phyloP scores from a whole-genome alignment of 1,284 basidiomycete species.

The Cryptococcus neoformans region DNA sequence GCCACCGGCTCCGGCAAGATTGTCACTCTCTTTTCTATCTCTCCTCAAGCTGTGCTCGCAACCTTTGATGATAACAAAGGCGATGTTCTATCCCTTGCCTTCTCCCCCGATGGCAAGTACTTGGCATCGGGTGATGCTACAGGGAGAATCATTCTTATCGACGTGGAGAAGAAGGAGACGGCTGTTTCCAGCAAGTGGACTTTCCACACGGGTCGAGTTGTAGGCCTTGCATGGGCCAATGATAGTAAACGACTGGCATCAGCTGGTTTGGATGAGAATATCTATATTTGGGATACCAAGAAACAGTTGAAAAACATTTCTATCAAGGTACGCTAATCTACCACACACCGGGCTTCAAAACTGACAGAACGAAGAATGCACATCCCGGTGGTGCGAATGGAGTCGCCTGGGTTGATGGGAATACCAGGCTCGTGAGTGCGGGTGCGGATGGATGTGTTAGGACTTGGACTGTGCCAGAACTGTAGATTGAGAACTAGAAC shows the following conservation, averaged over 20 bases:
- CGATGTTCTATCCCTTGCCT: constrained; percentile 70
- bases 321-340: constrained; percentile 60
- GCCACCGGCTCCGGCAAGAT: constrained; percentile 54
- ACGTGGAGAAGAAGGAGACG: constrained; percentile 63
- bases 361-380: constrained; percentile 57
- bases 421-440: constrained; percentile 62
- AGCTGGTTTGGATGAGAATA: constrained; percentile 84
- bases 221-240: constrained; percentile 72
- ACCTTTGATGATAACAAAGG: constrained; percentile 68
- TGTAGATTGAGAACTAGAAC: too few species aligned
- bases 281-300: constrained; percentile 82
- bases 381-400: constrained; percentile 75
- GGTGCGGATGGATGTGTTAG: constrained; percentile 83
- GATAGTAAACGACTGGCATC: constrained; percentile 76
- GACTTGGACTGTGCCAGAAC: constrained; percentile 56
- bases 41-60: constrained; percentile 18
- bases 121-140: constrained; percentile 73
- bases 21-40: constrained; percentile 56
- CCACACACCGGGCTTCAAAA: background rate
- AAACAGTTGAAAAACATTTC: constrained; percentile 74
- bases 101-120: constrained; percentile 71
- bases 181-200: constrained; percentile 76
- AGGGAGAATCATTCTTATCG: constrained; percentile 50
- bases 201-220: constrained; percentile 79
- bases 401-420: constrained; percentile 69